Evolutionary conservation across 2,329 filamentous ascomycete species (phyloP).

Genomic region (Hymenoscyphus fructigenus): DNA sequence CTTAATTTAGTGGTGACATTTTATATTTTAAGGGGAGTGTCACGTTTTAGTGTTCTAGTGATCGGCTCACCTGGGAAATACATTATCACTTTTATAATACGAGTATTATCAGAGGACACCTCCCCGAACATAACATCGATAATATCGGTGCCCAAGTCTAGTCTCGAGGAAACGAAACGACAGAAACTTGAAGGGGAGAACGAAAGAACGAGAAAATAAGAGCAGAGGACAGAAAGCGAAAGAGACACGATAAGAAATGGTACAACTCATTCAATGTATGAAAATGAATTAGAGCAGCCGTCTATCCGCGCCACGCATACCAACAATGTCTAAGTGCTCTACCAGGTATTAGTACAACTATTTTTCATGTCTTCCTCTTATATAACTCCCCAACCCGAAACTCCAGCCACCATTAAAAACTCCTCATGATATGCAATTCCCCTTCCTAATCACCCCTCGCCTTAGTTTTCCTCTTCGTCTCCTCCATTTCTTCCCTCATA

Average conservation of each 20-base stretch:
- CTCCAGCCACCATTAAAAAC: background rate
- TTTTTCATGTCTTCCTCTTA: background rate
- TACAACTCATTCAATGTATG: background rate
- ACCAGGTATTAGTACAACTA: conserved; percentile 4
- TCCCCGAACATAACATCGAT: too few relatives aligned
- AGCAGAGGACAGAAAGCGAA: background rate
- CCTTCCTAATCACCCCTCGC: background rate
- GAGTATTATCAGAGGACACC: too few relatives aligned
- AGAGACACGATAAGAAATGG: background rate
- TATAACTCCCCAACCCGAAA: background rate
- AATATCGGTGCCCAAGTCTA: too few relatives aligned
- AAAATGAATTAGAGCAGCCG: background rate
- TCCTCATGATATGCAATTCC: background rate
- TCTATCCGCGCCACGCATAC: background rate
- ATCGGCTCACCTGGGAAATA: too few relatives aligned
- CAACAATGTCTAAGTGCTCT: background rate
- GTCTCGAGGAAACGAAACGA: background rate
- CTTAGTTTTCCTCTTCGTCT: conserved; percentile 38
- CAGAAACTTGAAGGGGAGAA: too few relatives aligned
- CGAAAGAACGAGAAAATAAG: background rate
- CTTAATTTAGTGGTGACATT: too few relatives aligned
- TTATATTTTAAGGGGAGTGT: too few relatives aligned
- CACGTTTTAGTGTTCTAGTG: too few relatives aligned
- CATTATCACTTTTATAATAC: too few relatives aligned
- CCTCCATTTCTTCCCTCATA: conserved; percentile 65